These are phyloP conservation scores for Blattamonas nauphoetae DNA, from an alignment of 78 protist genomes.

Conservation along the genomic window DNA sequence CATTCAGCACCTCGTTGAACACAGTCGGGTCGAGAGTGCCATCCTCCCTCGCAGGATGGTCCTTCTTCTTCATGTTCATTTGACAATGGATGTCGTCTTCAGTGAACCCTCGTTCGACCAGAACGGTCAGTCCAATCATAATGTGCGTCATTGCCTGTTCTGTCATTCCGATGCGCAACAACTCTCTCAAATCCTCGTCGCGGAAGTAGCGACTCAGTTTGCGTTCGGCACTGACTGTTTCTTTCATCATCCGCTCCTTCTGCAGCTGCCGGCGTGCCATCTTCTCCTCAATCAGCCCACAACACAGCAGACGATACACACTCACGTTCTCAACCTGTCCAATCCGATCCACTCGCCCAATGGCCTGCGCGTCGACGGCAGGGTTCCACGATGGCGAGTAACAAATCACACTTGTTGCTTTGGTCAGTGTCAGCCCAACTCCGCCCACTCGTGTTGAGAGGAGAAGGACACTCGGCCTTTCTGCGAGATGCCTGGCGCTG, in stretches of 20 bases:
- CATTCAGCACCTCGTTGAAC: too few relatives aligned
- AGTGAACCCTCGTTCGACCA: too few relatives aligned
- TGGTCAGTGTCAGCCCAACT: constrained; percentile 59
- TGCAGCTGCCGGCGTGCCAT: constrained; percentile 58
- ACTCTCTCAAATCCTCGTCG: constrained; percentile 28
- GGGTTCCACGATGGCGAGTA: constrained; percentile 60
- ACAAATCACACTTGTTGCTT: constrained; percentile 47
- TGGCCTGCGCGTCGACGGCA: constrained; percentile 24
- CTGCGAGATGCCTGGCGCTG: background rate
- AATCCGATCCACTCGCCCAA: constrained; percentile 55
- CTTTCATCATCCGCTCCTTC: constrained; percentile 38
- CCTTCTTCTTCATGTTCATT: too few relatives aligned
- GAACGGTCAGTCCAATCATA: too few relatives aligned
- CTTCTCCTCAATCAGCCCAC: constrained; percentile 66
- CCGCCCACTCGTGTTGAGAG: constrained; percentile 62
- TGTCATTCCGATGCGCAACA: constrained; percentile 18
- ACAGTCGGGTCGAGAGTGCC: too few relatives aligned
- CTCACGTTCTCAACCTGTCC: constrained; percentile 58
- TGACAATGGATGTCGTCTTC: too few relatives aligned
- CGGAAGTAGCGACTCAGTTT: constrained; percentile 47
- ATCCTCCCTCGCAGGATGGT: too few relatives aligned
- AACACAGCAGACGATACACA: constrained; percentile 54
- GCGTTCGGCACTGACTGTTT: constrained; percentile 19
- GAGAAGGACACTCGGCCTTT: constrained; percentile 25
- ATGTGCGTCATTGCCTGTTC: background rate